Conservation (phyloP, 805 yeast genomes). For the Metschnikowia similis region DNA sequence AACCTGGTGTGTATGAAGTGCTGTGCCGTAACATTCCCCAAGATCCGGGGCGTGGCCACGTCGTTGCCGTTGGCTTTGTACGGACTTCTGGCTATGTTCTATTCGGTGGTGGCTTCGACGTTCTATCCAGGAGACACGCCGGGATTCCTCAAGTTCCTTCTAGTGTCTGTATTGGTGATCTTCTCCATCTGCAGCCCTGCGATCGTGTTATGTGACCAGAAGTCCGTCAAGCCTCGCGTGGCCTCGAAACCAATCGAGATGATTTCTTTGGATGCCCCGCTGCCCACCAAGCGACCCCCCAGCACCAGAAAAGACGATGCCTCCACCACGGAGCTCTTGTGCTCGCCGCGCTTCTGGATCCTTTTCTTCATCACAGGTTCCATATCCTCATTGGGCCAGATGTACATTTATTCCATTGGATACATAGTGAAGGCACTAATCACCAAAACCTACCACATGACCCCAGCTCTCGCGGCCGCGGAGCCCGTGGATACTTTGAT, state of each 20-base stretch:
- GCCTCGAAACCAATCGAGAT: constrained; percentile 11
- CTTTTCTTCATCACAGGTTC: constrained; percentile 35
- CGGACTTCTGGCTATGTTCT: constrained; percentile 70
- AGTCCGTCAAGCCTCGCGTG: background rate
- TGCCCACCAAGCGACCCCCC: background rate
- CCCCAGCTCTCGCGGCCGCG: constrained; percentile 4
- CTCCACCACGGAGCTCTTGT: constrained; percentile 13
- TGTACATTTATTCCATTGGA: constrained; percentile 46
- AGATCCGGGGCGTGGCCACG: constrained; percentile 67
- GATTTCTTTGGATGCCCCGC: constrained; percentile 1
- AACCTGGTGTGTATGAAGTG: constrained; percentile 66
- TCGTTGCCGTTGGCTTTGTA: constrained; percentile 70
- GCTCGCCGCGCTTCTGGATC: constrained; percentile 33
- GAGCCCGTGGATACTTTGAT: constrained; percentile 29
- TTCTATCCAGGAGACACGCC: constrained; percentile 57
- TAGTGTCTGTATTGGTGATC: constrained; percentile 38
- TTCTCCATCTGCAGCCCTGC: constrained; percentile 46
- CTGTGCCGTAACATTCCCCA: constrained; percentile 67
- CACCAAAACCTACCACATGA: constrained; percentile 10
- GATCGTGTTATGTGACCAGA: constrained; percentile 36
- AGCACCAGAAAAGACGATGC: background rate
- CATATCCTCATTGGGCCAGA: constrained; percentile 42
- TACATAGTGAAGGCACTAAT: constrained; percentile 41
- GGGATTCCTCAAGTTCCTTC: constrained; percentile 46
- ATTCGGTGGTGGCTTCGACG: constrained; percentile 50